Evolutionary conservation across 805 yeast species (phyloP), one percentile per base, ranked within the genome.

Genomic region (Candida dendrica): DNA sequence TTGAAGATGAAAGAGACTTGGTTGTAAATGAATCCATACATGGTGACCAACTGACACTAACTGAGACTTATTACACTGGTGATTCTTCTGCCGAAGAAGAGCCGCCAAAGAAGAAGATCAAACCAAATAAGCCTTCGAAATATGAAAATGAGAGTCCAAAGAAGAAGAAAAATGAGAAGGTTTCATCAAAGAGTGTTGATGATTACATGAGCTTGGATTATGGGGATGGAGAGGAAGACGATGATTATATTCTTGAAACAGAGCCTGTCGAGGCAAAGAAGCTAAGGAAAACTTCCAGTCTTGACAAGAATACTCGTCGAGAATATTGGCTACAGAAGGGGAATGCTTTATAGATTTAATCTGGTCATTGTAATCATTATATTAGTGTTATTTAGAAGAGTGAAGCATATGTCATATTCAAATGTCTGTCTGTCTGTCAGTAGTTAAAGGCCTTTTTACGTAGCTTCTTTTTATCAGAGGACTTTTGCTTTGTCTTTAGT

Each of bases 1-100:
- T 85, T 57, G 77, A 75, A 39, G 93, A 85, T 61, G 91, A 84
- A 44, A 71, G 95, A 59, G 65, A 63, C 34, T 62, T 73, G 45
- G 85, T 83, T 3, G 58, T 65, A 4, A 84, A 84, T 58, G 74
- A 76, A 44, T 90, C 91, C 1, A 52, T 64, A 37, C 47, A 51
- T 6, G 64, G 61, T 37, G 61, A 59, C 46, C 17, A 16, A 15
- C 10, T 15, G 14, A 31, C 18, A 15, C 9, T 47, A 17, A 17
- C 36, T 5, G 45, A 13, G 19, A 8, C 27, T 13, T 13, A 18
- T 4, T 18, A 3, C 16, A 11, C 26, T 15, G 26, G n/a, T 9
- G 16, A 11, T 3, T 13, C 16, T 16, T 11, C n/a, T 10, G 30
- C 13, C 10, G 54, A 54, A 6, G 47, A 45, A 9, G 43, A 46